phyloP scores from a whole-genome alignment of 495 filamentous ascomycete genomes.

The Rhypophila decipiens region DNA sequence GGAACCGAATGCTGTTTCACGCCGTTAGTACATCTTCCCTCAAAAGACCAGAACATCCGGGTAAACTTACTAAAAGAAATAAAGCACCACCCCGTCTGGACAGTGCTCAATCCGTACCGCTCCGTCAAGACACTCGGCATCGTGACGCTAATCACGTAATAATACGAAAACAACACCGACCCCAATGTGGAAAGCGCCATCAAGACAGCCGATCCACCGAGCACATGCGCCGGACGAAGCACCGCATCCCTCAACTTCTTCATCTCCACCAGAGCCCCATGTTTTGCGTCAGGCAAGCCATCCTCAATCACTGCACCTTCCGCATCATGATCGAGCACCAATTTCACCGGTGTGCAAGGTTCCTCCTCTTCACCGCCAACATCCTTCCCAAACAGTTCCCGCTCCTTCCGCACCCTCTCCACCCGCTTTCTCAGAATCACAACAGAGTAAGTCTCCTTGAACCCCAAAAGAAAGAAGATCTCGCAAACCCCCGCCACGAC shows the following conservation, averaged over 20 bases:
- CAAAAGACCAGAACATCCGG: not conserved
- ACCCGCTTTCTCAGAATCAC: conserved; percentile 38
- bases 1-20: conserved; percentile 42
- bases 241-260: conserved; percentile 35
- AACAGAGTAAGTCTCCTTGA: conserved; percentile 46
- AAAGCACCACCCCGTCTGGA: conserved; percentile 39
- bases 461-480: conserved; percentile 37
- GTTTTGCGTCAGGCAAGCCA: no score
- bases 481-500: conserved; percentile 42
- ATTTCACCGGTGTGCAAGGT: no score
- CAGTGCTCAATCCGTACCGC: conserved; percentile 40
- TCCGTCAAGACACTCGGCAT: conserved; percentile 44
- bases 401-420: conserved; percentile 6
- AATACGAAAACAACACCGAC: conserved; percentile 44
- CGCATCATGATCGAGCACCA: no score
- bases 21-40: not conserved
- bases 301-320: conserved; percentile 30
- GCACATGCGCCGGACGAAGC: conserved; percentile 39
- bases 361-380: conserved; percentile 28
- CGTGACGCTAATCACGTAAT: conserved; percentile 49
- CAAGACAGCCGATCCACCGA: conserved; percentile 43
- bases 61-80: conserved; percentile 44
- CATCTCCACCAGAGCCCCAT: no score
- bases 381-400: conserved; percentile 10
- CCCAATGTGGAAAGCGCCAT: conserved; percentile 45